A percentile compares a stretch with the other conserved stretches of the same genome.
phyloP scores from a whole-genome alignment of 495 filamentous ascomycete genomes.

The Xanthoparmelia taractica region DNA sequence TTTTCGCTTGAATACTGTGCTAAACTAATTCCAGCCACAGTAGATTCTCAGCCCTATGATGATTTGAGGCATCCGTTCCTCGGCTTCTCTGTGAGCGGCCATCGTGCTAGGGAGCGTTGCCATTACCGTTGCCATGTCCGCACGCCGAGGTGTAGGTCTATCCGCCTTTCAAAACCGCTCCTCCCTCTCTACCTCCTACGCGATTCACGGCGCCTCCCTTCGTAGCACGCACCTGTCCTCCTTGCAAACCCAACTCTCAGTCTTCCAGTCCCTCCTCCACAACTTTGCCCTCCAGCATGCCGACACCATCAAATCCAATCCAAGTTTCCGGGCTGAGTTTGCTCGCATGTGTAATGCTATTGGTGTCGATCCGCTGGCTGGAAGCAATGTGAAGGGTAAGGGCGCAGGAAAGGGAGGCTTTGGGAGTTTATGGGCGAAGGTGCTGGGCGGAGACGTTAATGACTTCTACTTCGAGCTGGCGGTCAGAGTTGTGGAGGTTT shows the following conservation, averaged over 20 bases:
- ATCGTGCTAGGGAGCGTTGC: not conserved
- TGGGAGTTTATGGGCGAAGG: slow-evolving; percentile 83
- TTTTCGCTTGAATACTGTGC: slow-evolving; percentile 10
- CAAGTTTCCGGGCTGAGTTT: slow-evolving; percentile 90
- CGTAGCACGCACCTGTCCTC: slow-evolving; percentile 72
- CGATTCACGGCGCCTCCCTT: slow-evolving; percentile 77
- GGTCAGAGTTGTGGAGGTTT: slow-evolving; percentile 88
- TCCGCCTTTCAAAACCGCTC: slow-evolving; percentile 80
- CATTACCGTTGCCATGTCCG: slow-evolving; percentile 34
- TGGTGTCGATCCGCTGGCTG: slow-evolving; percentile 84
- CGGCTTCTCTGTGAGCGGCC: no score
- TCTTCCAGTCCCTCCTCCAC: slow-evolving; percentile 89
- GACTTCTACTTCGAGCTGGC: slow-evolving; percentile 98
- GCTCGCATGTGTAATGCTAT: slow-evolving; percentile 97
- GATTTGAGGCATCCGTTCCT: not conserved
- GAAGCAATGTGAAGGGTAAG: slow-evolving; percentile 54
- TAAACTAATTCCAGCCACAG: not conserved
- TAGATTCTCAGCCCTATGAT: slow-evolving; percentile 1
- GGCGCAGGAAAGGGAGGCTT: slow-evolving; percentile 28
- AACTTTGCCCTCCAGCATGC: slow-evolving; percentile 91
- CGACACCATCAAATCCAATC: slow-evolving; percentile 90
- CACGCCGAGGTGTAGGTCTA: slow-evolving; percentile 69
- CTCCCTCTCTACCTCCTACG: slow-evolving; percentile 74
- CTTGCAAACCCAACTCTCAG: slow-evolving; percentile 82
- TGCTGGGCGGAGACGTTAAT: slow-evolving; percentile 83